Conservation (phyloP, 495 filamentous ascomycete species). For the Daldinia caldariorum region DNA sequence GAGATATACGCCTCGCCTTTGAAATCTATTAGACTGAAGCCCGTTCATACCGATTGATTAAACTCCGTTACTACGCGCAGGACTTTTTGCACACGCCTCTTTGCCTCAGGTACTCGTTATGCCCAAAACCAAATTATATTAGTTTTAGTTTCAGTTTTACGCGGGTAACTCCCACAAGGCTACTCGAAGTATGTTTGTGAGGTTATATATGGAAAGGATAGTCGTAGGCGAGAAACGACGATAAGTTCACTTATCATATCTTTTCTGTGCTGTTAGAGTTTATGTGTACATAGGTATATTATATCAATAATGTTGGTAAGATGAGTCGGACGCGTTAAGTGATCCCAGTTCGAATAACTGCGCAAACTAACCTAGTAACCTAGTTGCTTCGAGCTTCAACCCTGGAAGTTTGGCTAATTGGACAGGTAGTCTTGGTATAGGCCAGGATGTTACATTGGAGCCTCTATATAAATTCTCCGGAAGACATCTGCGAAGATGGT, state of each 20-base stretch:
- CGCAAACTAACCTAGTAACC: too few relatives aligned
- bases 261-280: not conserved
- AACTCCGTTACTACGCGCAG: not conserved
- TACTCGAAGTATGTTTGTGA: not conserved
- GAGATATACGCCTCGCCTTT: not conserved
- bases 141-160: not conserved
- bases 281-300: not conserved
- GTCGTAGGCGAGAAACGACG: not conserved
- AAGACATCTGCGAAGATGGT: not conserved
- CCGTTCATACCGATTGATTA: not conserved
- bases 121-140: not conserved
- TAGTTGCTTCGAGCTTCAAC: too few relatives aligned
- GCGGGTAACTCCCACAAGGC: conserved; percentile 20
- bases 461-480: not conserved
- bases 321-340: not conserved
- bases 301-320: not conserved
- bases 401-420: not conserved
- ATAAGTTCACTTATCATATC: not conserved
- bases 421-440: not conserved
- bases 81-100: not conserved
- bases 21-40: not conserved
- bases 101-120: too few relatives aligned
- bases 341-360: not conserved
- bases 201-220: not conserved
- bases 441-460: conserved; percentile 1